A percentile compares a stretch with the other conserved stretches of the same genome.
phyloP scores from a whole-genome alignment of 2,329 filamentous ascomycete genomes.

The Emergomyces orientalis region DNA sequence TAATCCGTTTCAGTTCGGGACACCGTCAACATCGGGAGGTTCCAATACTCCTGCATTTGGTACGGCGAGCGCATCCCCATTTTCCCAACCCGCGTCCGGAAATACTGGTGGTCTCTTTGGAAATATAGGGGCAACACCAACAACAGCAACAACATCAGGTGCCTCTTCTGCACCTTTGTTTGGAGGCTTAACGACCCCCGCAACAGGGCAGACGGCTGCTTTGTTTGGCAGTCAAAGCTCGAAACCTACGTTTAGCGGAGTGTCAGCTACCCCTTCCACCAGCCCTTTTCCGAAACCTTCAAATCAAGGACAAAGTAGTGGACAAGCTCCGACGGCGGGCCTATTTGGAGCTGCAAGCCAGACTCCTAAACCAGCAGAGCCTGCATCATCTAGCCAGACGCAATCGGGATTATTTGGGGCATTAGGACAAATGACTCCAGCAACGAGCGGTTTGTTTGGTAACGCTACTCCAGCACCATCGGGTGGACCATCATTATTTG shows the following conservation, averaged over 20 bases:
- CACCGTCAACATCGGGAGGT: constrained; percentile 28
- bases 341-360: constrained; percentile 25
- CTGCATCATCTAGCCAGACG: constrained; percentile 25
- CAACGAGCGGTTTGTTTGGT: constrained; percentile 25
- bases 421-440: constrained; percentile 16
- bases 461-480: constrained; percentile 31
- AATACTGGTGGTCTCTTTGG: constrained; percentile 14
- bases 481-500: constrained; percentile 28
- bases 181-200: constrained; percentile 3
- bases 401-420: constrained; percentile 29
- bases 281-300: constrained; percentile 27
- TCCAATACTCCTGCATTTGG: constrained; percentile 16
- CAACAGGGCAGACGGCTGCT: constrained; percentile 6
- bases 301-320: constrained; percentile 19
- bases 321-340: constrained; percentile 20
- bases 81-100: constrained; percentile 10
- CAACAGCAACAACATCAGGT: constrained; percentile 7
- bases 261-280: constrained; percentile 16
- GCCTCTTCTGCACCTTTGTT: constrained; percentile 9
- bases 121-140: constrained; percentile 12
- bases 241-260: constrained; percentile 9
- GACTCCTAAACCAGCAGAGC: constrained; percentile 32
- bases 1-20: constrained; percentile 32
- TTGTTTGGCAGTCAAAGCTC: constrained; percentile 11
- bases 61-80: constrained; percentile 6